A percentile compares a stretch with the other conserved stretches of the same genome.
phyloP scores from a whole-genome alignment of 2,329 filamentous ascomycete genomes.

The Neonectria neomacrospora region DNA sequence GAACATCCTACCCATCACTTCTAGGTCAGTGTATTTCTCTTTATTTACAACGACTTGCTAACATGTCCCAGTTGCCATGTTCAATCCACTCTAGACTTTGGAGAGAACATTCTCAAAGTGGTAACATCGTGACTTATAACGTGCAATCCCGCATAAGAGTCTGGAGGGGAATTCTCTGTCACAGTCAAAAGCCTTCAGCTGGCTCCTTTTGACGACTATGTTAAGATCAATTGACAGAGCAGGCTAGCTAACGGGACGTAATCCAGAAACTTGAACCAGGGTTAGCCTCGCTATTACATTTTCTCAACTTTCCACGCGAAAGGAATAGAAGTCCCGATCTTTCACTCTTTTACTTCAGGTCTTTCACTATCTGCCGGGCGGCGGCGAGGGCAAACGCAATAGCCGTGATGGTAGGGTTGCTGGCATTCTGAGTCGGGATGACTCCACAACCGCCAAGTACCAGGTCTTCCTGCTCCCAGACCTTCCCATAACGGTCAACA shows the following conservation, averaged over 20 bases:
- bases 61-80: constrained; percentile 21
- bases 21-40: constrained; percentile 15
- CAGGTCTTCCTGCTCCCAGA: constrained; percentile 12
- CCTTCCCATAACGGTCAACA: constrained; percentile 2
- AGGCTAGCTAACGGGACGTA: too few relatives aligned
- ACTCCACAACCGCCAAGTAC: constrained; percentile 13
- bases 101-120: too few relatives aligned
- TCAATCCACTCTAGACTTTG: constrained; percentile 15
- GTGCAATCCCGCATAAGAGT: too few relatives aligned
- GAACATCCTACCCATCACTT: constrained; percentile 58
- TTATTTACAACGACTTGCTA: background rate
- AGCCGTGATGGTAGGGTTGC: constrained; percentile 18
- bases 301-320: background rate
- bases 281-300: too few relatives aligned
- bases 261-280: too few relatives aligned
- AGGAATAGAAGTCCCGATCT: background rate
- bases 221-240: too few relatives aligned
- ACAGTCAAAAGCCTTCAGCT: too few relatives aligned
- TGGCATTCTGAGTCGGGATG: constrained; percentile 9
- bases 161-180: too few relatives aligned
- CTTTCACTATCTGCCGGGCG: constrained; percentile 2
- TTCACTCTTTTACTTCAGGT: background rate
- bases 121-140: too few relatives aligned
- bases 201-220: too few relatives aligned
- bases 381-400: constrained; percentile 11